Evolutionary conservation across 164 flowering plant genomes (phyloP), one percentile per base, ranked within the genome.

Genomic region (Magnolia kwangsiensis): DNA sequence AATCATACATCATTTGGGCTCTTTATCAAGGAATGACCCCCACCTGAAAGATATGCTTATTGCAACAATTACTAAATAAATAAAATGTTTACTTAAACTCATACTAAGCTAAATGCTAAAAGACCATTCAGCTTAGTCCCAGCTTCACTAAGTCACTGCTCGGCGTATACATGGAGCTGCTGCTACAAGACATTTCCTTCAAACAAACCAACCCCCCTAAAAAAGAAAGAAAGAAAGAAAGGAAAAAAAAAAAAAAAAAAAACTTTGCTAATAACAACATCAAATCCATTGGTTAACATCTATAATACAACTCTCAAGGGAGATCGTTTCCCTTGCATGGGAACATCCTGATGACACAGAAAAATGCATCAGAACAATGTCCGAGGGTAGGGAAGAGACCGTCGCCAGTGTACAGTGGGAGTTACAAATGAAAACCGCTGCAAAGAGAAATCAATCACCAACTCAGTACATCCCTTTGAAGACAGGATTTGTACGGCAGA

Each of bases 401-500:
- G 19, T 50, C 7, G 8, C 18, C 4, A 50, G 49, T 67, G 61
- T 31, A 21, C 70, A 59, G 20, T 50, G 18, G 69, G 61, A 19
- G 66, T 24, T 24, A 59, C 23, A 71, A 21, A 51, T 59, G 49
- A 71, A 20, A 20, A 20, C 50, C 61, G 2, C 65, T 58, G 24
- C 20, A 10, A 50, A 37, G 45, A 72, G 74, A 63, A 70, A 31
- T 19, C n/a, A 31, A 49, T 75, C 49, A 72, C 82, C 66, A 50
- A 73, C 59, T 85, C 74, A 93, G 80, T 89, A 93, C 97, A 93
- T 95, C 65, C 97, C 97, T 86, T 91, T 95, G 85, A 92, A 96
- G 75, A 96, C 93, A 69, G 98, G 98, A 84, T 94, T 96, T 51
- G 97, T 89, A 0, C 99, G 91, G 81, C 99, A 96, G 78, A 96